Evolutionary conservation across 768 basidiomycete species (phyloP), one percentile per base, ranked within the genome.

Genomic region (Lyophyllum shimeji): DNA sequence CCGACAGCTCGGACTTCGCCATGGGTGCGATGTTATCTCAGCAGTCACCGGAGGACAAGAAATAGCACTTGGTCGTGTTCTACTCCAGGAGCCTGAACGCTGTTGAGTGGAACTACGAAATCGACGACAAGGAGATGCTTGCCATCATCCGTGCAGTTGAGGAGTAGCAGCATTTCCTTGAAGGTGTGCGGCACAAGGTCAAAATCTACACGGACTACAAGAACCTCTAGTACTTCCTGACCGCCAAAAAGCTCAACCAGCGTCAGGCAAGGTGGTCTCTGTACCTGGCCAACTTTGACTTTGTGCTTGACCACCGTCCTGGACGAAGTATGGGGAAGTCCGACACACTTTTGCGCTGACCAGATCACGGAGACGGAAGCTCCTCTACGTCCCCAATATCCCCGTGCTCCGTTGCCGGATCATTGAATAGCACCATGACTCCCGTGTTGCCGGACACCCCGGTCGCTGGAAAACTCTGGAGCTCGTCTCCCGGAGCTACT

Each of bases 41-140:
- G 31, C 44, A 58, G 55, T 43, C 37, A 69, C n/a, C n/a, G n/a
- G 15, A 8, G 11, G 23, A 58, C 29, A 42, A 44, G 2, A 29
- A 58, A 17, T 53, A 64, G 61, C 67, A 67, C 6, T 75, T n/a
- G n/a, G n/a, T n/a, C n/a, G n/a, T n/a, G n/a, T n/a, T n/a, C n/a
- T n/a, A n/a, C n/a, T n/a, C n/a, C 76, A 0, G 60, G 39, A 7
- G 52, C 52, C 48, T 76, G 3, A 57, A 33, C 7, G 21, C 52
- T 0, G 65, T 72, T 0, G 73, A 81, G 53, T 47, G 60, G 6
- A 80, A 81, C 55, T 80, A 80, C 60, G 64, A 71, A 21, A 63
- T 66, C 24, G 63, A 74, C 51, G 69, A 82, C 60, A 75, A 72
- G 59, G 80, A 82, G 60, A 49, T 81, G 0, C 66, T 81, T 4